Evolutionary conservation across 768 basidiomycete species (phyloP).

Genomic region (Lactarius evosmus): DNA sequence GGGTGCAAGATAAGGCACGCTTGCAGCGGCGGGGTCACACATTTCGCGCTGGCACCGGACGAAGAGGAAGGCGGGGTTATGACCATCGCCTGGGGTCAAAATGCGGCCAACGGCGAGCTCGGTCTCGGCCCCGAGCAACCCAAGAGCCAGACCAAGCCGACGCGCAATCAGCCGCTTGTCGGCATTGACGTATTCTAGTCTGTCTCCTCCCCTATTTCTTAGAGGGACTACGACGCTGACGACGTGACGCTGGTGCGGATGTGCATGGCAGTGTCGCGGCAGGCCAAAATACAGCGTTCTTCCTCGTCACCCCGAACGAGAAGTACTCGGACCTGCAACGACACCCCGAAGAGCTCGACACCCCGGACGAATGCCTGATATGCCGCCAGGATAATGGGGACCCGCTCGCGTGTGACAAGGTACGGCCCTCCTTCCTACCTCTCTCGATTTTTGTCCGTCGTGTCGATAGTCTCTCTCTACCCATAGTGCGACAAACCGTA

Average conservation of each 20-base stretch:
- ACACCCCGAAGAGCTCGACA: conserved; percentile 70
- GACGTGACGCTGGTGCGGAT: conserved; percentile 7
- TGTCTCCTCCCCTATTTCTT: conserved; percentile 29
- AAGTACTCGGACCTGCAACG: conserved; percentile 75
- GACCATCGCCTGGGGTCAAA: conserved; percentile 85
- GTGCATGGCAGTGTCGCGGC: conserved; percentile 60
- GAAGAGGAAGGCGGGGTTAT: conserved; percentile 64
- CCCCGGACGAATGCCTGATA: conserved; percentile 64
- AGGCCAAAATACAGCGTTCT: conserved; percentile 81
- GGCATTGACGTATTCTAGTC: conserved; percentile 80
- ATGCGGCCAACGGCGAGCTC: conserved; percentile 85
- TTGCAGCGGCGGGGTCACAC: conserved; percentile 82
- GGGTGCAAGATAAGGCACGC: conserved; percentile 72
- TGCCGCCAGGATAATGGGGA: conserved; percentile 72
- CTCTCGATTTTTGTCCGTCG: neutral
- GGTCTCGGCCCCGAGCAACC: conserved; percentile 76
- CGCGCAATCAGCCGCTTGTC: conserved; percentile 61
- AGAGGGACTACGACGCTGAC: neutral
- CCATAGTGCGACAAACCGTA: conserved; percentile 81
- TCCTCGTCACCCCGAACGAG: conserved; percentile 74
- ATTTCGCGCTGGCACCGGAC: conserved; percentile 76
- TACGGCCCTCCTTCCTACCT: conserved; percentile 32
- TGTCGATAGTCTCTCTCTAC: conserved; percentile 15
- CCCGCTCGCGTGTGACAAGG: conserved; percentile 90
- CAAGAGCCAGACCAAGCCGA: conserved; percentile 85